Evolutionary conservation across 345 rosid species (phyloP).

Genomic region (Rhizophora apiculata): DNA sequence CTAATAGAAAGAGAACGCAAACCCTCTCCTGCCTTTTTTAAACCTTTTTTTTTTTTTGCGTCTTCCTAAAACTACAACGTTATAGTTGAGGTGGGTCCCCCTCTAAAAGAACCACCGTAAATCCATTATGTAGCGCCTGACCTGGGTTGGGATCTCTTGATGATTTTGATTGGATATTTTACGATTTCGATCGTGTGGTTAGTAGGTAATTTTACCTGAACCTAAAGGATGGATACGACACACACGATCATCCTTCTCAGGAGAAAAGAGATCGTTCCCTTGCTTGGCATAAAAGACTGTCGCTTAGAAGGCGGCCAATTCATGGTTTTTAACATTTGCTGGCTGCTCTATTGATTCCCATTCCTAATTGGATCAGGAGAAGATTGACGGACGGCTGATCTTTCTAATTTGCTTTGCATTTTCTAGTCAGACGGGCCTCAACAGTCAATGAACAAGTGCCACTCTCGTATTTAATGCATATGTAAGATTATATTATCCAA

Average conservation of each 20-base stretch:
- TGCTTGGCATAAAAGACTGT: background rate
- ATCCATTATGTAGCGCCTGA: conserved; percentile 19
- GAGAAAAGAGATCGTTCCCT: no score
- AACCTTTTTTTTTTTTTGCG: background rate
- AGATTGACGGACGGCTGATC: no score
- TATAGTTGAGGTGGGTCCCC: conserved; percentile 37
- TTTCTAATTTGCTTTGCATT: no score
- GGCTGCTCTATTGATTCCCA: no score
- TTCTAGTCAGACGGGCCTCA: no score
- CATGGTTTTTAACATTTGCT: conserved; percentile 14
- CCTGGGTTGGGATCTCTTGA: background rate
- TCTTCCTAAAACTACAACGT: conserved; percentile 24
- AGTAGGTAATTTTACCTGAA: background rate
- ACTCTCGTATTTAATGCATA: no score
- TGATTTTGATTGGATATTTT: background rate
- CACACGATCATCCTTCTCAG: no score
- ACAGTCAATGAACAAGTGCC: no score
- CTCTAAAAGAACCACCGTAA: background rate
- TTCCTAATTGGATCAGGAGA: no score
- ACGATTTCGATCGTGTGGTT: background rate
- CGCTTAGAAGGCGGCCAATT: background rate
- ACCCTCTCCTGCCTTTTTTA: background rate
- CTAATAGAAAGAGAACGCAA: conserved; percentile 19
- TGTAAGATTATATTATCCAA: no score
- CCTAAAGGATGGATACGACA: background rate